Evolutionary conservation across 169 alveolate species (phyloP), one percentile per base, ranked within the genome.

Genomic region (Amoebophrya sp.): DNA sequence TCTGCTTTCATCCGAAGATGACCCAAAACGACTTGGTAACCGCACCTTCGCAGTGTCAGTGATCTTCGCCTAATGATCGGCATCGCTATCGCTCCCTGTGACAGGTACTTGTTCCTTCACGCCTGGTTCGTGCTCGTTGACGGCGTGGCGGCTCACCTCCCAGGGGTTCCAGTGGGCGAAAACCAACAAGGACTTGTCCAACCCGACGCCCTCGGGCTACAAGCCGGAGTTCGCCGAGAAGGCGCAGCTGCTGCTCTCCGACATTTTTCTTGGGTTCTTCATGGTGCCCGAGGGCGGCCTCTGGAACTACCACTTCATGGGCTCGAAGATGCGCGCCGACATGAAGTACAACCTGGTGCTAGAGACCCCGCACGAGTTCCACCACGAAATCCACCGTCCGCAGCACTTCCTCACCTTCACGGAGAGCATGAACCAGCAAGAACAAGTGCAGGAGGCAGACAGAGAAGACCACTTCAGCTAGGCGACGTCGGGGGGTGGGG

Each of bases 281-380:
- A 95, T 99, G 96, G 98, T 98, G 67, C 99, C 99, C 39, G 99
- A 97, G 70, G 99, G 97, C 89, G 99, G 98, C 58, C 94, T 98
- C 43, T 99, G 99, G 99, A 99, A 98, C 95, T 99, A 98, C 95
- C 98, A 98, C 96, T 97, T 98, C 94, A 98, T 98, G 98, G 99
- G 99, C 42, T 96, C 97, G 88, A 95, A 95, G 94, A 93, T 92
- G 93, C 95, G 96, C 69, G 94, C 95, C 43, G 95, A 96, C 92
- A 97, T 97, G 98, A 97, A 97, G 90, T 99, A 97, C 94, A 95
- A 96, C 42, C 95, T 98, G 29, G 78, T 58, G 7, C 78, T 58
- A 16, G 78, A 58, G 34, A 58, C 78, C 10, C 78, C 78, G 38
- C 4, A 58, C 23, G 78, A 58, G 34, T 58, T 58, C 23, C 78